Conservation (phyloP, 805 yeast species). For the Kregervanrija pseudodelftensis region DNA sequence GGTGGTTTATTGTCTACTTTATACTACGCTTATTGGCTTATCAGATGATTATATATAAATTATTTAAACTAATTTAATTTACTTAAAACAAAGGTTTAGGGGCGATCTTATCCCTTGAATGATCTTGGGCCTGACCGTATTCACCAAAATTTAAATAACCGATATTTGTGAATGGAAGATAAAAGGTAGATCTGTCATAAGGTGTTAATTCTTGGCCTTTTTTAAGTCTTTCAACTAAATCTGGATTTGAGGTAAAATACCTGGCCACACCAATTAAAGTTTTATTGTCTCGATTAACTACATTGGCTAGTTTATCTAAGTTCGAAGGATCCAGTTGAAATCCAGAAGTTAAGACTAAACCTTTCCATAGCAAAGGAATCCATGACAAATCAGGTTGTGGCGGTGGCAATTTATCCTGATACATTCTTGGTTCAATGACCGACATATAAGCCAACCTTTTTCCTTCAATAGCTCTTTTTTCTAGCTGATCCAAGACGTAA, state of each 20-base stretch:
- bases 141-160: constrained; percentile 4
- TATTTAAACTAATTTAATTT: too few relatives aligned
- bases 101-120: constrained; percentile 1
- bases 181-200: constrained; percentile 36
- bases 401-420: constrained; percentile 16
- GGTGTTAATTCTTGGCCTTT: constrained; percentile 31
- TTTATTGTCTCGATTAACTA: constrained; percentile 29
- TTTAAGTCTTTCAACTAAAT: constrained; percentile 30
- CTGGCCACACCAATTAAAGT: constrained; percentile 38
- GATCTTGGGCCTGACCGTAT: constrained; percentile 3
- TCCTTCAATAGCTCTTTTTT: constrained; percentile 23
- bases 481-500: constrained; percentile 32
- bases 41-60: not conserved
- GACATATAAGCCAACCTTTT: constrained; percentile 19
- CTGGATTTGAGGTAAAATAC: constrained; percentile 39
- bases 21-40: constrained; percentile 48
- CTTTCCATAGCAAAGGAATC: constrained; percentile 29
- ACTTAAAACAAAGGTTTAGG: constrained; percentile 3
- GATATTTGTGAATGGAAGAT: constrained; percentile 17
- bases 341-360: constrained; percentile 22
- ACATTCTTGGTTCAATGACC: constrained; percentile 59
- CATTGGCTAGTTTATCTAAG: constrained; percentile 13
- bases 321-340: constrained; percentile 22
- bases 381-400: constrained; percentile 4
- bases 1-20: constrained; percentile 58